Evolutionary conservation across 345 rosid genomes (phyloP).

Genomic region (Crucihimalaya himalaica): DNA sequence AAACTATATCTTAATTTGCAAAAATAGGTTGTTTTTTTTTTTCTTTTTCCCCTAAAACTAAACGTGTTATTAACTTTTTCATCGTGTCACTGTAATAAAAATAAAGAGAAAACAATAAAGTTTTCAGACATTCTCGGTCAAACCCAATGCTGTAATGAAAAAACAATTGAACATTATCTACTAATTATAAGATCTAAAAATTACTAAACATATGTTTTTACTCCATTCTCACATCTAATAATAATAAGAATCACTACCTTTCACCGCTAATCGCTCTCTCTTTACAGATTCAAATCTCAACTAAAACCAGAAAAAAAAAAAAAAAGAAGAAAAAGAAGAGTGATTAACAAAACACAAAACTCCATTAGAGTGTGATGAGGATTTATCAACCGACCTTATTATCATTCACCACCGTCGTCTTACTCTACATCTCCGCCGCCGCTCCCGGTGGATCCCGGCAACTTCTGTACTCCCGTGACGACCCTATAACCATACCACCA

Average conservation of each 20-base stretch:
- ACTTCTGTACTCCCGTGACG: conserved; percentile 36
- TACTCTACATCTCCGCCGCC: conserved; percentile 26
- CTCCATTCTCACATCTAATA: conserved; percentile 17
- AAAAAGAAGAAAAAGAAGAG: conserved; percentile 18
- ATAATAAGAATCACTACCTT: conserved; percentile 17
- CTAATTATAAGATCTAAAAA: conserved; percentile 24
- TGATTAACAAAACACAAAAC: conserved; percentile 10
- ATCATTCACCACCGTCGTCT: conserved; percentile 30
- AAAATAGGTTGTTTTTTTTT: not conserved
- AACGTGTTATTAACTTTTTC: not conserved
- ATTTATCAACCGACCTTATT: conserved; percentile 10
- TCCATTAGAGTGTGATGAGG: conserved; percentile 42
- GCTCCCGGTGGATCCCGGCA: conserved; percentile 26
- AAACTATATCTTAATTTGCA: not conserved
- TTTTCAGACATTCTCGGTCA: conserved; percentile 34
- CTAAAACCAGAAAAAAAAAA: conserved; percentile 5
- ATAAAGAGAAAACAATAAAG: not conserved
- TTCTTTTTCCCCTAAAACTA: not conserved
- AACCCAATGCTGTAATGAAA: conserved; percentile 23
- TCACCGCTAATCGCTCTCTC: conserved; percentile 29
- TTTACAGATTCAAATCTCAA: conserved; percentile 8
- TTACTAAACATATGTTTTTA: conserved; percentile 2
- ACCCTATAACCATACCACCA: conserved; percentile 45
- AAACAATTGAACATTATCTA: not conserved
- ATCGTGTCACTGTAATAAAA: conserved; percentile 3